A percentile compares a stretch with the other conserved stretches of the same genome.
phyloP scores from a whole-genome alignment of 2,329 filamentous ascomycete species.

The Karstenula rhodostoma region DNA sequence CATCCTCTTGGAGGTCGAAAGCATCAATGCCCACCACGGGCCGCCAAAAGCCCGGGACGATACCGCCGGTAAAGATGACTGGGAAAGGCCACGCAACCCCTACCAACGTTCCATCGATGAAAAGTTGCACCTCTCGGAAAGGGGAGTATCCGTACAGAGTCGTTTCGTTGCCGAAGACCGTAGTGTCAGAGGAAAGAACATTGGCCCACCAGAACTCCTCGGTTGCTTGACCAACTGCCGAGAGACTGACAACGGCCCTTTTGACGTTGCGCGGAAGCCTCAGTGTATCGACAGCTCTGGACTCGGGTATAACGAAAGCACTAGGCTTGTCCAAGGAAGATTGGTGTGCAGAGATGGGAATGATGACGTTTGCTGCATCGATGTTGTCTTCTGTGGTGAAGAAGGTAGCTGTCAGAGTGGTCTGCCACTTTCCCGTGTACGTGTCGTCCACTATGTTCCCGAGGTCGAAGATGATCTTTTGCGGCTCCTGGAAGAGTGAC shows the following conservation, averaged over 20 bases:
- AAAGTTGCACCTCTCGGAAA: slow-evolving; percentile 79
- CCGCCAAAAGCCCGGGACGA: slow-evolving; percentile 78
- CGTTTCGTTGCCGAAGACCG: slow-evolving; percentile 67
- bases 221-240: slow-evolving; percentile 75
- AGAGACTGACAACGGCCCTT: slow-evolving; percentile 77
- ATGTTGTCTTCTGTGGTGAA: slow-evolving; percentile 61
- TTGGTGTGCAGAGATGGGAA: slow-evolving; percentile 68
- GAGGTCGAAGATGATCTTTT: slow-evolving; percentile 81
- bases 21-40: slow-evolving; percentile 81
- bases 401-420: slow-evolving; percentile 77
- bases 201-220: slow-evolving; percentile 92
- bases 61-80: slow-evolving; percentile 81
- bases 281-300: slow-evolving; percentile 67
- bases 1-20: slow-evolving; percentile 79
- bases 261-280: slow-evolving; percentile 71
- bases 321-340: slow-evolving; percentile 64
- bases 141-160: slow-evolving; percentile 72
- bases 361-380: slow-evolving; percentile 67
- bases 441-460: slow-evolving; percentile 72
- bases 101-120: slow-evolving; percentile 75
- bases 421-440: slow-evolving; percentile 78
- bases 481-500: slow-evolving; percentile 71
- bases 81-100: slow-evolving; percentile 85
- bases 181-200: slow-evolving; percentile 68
- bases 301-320: slow-evolving; percentile 71